Base-by-base conservation (phyloP, 2,329 filamentous ascomycete species). In the Ilyonectria destructans region DNA sequence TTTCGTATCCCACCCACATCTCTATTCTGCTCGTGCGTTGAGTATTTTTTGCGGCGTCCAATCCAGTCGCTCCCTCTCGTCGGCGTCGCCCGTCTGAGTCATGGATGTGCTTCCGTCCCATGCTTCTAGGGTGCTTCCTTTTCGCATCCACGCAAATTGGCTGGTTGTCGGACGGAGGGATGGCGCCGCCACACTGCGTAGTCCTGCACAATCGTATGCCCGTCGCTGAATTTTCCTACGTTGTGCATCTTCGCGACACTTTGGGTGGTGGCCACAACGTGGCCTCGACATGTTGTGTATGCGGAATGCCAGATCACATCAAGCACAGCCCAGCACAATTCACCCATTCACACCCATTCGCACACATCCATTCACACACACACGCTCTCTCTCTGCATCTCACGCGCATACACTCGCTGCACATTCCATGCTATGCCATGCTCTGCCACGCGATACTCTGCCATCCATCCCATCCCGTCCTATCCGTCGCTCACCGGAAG, bases 121-220 rank as follows among this genome's bases (percentile, higher is more conserved):
- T 72, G 31, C 33, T 73, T 74, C 71, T 72, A 69, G 63, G 35
- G 6, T 51, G 46, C 65, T 75, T 75, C 73, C 67, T 60, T 62
- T 62, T 33, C 5, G 69, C 49, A 58, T 68, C 43, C 37, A 46
- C 33, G 57, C 49, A 48, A 35, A 21, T 26, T 58, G 29, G 52
- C 49, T 46, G 37, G 37, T 46, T 58, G 33, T 52, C 66, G 71
- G 71, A 3, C 58, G 68, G 71, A 58, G 52, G 68, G 73, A 67
- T 74, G 69, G 71, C 71, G 66, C 58, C 68, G 62, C 66, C 66
- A 70, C 68, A 48, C 15, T 45, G 21, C 17, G 13, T 37, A 7
- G 40, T 35, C 52, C 40, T 43, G 15, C 7, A n/a, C 15, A n/a
- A 17, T n/a, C 7, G n/a, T 6, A 43, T 43, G 40, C 40, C 40